Conservation (phyloP, 116 monocot genomes). For the Zostera marina region DNA sequence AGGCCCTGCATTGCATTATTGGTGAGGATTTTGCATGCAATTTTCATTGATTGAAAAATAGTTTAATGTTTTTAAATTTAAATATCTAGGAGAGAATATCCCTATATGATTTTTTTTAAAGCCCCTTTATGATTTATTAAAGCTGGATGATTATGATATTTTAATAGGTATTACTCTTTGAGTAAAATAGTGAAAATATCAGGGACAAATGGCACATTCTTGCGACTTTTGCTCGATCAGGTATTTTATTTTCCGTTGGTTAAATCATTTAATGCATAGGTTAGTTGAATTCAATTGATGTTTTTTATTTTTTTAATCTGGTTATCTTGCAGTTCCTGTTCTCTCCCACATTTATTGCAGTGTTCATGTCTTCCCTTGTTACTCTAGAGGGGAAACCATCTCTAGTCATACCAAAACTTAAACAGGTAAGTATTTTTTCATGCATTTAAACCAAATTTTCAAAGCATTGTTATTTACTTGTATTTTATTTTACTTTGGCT, state of each 20-base stretch:
- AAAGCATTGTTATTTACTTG: background rate
- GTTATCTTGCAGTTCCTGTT: slow-evolving; percentile 52
- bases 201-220: slow-evolving; percentile 54
- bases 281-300: background rate
- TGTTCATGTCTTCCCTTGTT: slow-evolving; percentile 55
- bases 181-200: slow-evolving; percentile 50
- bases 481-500: slow-evolving; percentile 12
- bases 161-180: slow-evolving; percentile 73
- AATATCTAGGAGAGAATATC: background rate
- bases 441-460: background rate
- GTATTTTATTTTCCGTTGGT: slow-evolving; percentile 13
- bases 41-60: background rate
- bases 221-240: slow-evolving; percentile 91
- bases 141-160: background rate
- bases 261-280: background rate
- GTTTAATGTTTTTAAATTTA: background rate
- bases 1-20: slow-evolving; percentile 77
- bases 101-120: background rate
- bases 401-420: slow-evolving; percentile 69
- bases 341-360: slow-evolving; percentile 80
- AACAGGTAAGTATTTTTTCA: slow-evolving; percentile 38
- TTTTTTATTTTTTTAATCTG: background rate
- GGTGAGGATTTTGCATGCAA: slow-evolving; percentile 30
- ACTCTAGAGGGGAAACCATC: slow-evolving; percentile 82
- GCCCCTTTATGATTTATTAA: background rate